Evolutionary conservation across 2,329 filamentous ascomycete genomes (phyloP).

Genomic region (Tolypocladium cylindrosporum): DNA sequence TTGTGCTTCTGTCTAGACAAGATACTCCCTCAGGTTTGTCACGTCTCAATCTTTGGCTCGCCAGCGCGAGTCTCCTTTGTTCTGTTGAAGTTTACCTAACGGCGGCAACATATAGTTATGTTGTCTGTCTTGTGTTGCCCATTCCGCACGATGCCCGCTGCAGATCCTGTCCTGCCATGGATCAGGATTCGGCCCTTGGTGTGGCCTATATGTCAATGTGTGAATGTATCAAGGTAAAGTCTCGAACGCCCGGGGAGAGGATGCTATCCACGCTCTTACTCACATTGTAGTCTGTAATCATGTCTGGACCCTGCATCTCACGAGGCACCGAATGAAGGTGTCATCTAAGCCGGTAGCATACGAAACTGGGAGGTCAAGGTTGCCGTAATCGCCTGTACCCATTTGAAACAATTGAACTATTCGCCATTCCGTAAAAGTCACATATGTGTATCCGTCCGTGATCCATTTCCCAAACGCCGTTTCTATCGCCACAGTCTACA

Average conservation of each 20-base stretch:
- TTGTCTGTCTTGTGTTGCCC: slow-evolving; percentile 2
- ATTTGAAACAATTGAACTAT: background rate
- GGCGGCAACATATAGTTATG: slow-evolving; percentile 2
- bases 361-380: too few species aligned
- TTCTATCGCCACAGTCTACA: slow-evolving; percentile 10
- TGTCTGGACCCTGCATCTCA: background rate
- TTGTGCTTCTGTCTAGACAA: background rate
- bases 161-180: background rate
- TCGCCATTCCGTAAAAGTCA: background rate
- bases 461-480: background rate
- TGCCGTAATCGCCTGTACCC: background rate
- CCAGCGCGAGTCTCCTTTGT: background rate
- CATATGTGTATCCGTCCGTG: background rate
- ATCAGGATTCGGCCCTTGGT: too few species aligned
- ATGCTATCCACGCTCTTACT: background rate
- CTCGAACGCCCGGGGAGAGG: too few species aligned
- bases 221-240: background rate
- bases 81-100: background rate
- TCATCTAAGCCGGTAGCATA: too few species aligned
- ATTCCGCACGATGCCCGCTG: background rate
- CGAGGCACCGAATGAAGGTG: background rate
- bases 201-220: background rate
- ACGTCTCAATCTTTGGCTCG: background rate
- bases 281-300: too few species aligned
- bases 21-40: background rate